Conservation (phyloP, 169 alveolate species). For the Eimeria tenella region DNA sequence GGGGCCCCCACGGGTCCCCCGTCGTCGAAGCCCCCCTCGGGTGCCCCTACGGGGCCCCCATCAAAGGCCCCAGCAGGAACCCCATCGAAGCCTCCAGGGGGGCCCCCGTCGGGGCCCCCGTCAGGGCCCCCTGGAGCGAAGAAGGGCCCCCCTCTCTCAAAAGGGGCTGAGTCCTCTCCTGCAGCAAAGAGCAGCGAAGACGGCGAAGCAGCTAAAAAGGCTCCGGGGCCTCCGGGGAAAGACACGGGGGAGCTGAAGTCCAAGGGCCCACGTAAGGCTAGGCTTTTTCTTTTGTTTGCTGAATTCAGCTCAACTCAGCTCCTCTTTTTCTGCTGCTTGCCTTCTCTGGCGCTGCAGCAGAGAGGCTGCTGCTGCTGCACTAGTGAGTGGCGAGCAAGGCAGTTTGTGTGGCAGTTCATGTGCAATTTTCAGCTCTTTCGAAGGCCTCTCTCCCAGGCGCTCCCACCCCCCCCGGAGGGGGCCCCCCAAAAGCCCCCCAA, state of each 20-base stretch:
- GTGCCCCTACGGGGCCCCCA: no score
- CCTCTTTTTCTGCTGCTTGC: no score
- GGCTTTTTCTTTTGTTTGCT: no score
- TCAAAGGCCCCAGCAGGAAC: no score
- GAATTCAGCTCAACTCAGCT: no score
- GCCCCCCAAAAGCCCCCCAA: neutral
- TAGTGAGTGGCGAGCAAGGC: neutral
- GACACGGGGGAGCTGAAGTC: neutral
- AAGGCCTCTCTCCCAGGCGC: slow-evolving; percentile 2
- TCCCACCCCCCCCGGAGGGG: slow-evolving; percentile 8
- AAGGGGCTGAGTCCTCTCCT: neutral
- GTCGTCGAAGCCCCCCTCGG: no score
- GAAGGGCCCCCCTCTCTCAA: neutral
- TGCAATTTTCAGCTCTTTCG: neutral
- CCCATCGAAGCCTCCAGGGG: neutral
- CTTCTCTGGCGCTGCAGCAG: no score
- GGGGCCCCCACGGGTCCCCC: neutral
- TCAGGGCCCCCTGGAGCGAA: slow-evolving; percentile 1
- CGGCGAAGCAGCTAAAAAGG: neutral
- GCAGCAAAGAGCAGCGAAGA: neutral
- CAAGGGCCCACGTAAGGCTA: no score
- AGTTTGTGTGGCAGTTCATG: neutral
- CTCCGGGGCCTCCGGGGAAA: neutral
- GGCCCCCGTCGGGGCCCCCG: no score
- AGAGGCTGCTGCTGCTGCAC: no score